Conservation (phyloP, 2,329 filamentous ascomycete species). For the Stachybotrys chartarum region DNA sequence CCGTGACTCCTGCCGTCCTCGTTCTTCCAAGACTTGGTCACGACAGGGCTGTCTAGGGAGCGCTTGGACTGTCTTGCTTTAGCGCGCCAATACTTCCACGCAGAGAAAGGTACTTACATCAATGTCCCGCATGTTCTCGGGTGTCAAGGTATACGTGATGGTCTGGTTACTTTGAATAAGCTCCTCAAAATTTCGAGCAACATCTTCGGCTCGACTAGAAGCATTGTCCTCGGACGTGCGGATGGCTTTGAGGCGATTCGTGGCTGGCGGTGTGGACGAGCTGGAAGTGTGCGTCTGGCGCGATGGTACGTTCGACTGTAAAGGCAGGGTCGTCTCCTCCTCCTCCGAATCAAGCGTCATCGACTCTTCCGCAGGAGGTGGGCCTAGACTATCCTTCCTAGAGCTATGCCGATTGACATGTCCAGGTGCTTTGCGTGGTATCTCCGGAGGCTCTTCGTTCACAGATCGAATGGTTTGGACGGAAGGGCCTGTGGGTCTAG, state of each 20-base stretch:
- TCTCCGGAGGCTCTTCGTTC: conserved; percentile 12
- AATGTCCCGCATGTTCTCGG: conserved; percentile 70
- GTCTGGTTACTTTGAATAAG: conserved; percentile 78
- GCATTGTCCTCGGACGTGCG: conserved; percentile 52
- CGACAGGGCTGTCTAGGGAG: conserved; percentile 34
- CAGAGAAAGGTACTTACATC: conserved; percentile 45
- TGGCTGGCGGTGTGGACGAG: conserved; percentile 29
- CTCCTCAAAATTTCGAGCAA: conserved; percentile 66
- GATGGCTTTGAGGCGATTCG: conserved; percentile 40
- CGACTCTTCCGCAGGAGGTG: conserved; percentile 18
- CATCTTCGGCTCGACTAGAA: conserved; percentile 43
- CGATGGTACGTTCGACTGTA: conserved; percentile 14
- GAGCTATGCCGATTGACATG: conserved; percentile 15
- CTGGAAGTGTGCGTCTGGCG: conserved; percentile 39
- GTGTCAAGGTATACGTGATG: conserved; percentile 75
- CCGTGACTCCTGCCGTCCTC: conserved; percentile 36
- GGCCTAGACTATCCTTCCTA: conserved; percentile 24
- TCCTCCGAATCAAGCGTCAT: conserved; percentile 26
- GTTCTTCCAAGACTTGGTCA: conserved; percentile 35
- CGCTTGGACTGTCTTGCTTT: conserved; percentile 27
- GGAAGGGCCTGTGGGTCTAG: neutral
- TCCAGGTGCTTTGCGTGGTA: conserved; percentile 21
- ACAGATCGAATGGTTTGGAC: neutral
- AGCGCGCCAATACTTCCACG: conserved; percentile 1
- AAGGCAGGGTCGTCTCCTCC: conserved; percentile 16